Base-by-base conservation (phyloP, 768 basidiomycete genomes). In the Lactarius pseudohatsudake region DNA sequence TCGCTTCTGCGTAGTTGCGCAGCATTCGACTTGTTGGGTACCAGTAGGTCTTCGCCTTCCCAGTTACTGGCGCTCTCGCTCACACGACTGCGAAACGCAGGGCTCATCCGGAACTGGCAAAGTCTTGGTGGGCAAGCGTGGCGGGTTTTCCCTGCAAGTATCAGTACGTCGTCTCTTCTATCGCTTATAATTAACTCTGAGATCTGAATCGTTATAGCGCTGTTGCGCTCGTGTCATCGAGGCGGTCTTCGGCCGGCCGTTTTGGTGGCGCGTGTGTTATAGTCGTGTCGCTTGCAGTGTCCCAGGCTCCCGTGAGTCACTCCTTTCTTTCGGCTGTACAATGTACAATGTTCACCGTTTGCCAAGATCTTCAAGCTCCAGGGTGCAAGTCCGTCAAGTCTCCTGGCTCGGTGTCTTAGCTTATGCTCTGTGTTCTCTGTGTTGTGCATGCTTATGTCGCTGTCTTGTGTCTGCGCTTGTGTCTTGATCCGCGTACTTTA, bases 1-100 rank as follows among this genome's bases (percentile, higher is more conserved):
- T 45, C 57, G 53, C 66, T 63, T 63, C 62, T 55, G 53, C 41
- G 66, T 59, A 38, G 53, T 47, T 58, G 50, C 59, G 66, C 41
- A 10, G 62, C 50, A 36, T 59, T 54, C 40, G 41, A 55, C n/a
- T n/a, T 43, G 6, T 54, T 43, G 20, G 16, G 57, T 62, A 28
- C 16, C 40, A 36, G 61, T 66, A 20, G n/a, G 61, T 15, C 16
- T 18, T 10, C 22, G 1, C n/a, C 9, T 28, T 20, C 20, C 18
- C 47, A 28, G 16, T 20, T 11, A 41, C 38, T 34, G 15, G 30
- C 28, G 28, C 15, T 45, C 6, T 36, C 28, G 10, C 61, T 62
- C 11, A 66, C 50, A 18, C 6, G 28, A 34, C 28, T 40, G 15
- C 2, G 7, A 53, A 53, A 26, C 26, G 22, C 38, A 62, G 57